A percentile compares a stretch with the other conserved stretches of the same genome.
These are phyloP conservation scores for Aspergillus conjunctus DNA, from an alignment of 495 filamentous ascomycete species.

Conservation along the genomic window DNA sequence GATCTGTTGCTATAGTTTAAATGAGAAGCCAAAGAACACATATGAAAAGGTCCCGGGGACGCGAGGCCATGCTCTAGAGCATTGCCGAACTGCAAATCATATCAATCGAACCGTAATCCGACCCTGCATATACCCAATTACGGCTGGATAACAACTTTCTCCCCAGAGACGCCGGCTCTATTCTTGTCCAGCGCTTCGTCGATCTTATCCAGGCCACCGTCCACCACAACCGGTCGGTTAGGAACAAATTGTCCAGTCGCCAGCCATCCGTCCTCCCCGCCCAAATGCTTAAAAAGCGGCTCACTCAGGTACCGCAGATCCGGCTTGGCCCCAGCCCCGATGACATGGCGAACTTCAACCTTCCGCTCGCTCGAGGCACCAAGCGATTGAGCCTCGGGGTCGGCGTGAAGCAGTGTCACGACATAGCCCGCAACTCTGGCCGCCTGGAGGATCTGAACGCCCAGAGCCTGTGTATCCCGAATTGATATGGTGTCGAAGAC, in stretches of 20 bases:
- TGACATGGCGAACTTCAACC: conserved; percentile 21
- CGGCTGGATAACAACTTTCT: conserved; percentile 27
- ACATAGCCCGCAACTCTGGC: conserved; percentile 2
- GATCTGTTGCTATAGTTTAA: too few relatives aligned
- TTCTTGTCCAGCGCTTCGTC: conserved; percentile 27
- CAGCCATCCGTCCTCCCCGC: conserved; percentile 25
- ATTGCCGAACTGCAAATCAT: too few relatives aligned
- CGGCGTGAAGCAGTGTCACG: conserved; percentile 18
- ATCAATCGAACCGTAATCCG: too few relatives aligned
- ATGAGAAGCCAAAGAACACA: too few relatives aligned
- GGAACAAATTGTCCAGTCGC: conserved; percentile 22
- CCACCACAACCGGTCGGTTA: conserved; percentile 23
- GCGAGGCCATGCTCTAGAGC: too few relatives aligned
- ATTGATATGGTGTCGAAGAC: conserved; percentile 26
- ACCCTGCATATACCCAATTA: too few relatives aligned
- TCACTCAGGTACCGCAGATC: conserved; percentile 26
- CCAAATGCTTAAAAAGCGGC: conserved; percentile 22
- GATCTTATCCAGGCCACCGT: conserved; percentile 22
- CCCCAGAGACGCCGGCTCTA: conserved; percentile 27
- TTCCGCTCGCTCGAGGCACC: conserved; percentile 19
- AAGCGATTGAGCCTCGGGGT: conserved; percentile 18
- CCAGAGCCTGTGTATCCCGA: conserved; percentile 20
- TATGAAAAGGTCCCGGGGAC: too few relatives aligned
- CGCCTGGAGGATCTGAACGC: conserved; percentile 20
- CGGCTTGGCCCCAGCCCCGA: conserved; percentile 23